Conservation (phyloP, 1,284 basidiomycete genomes). For the Rhodotorula sp. region DNA sequence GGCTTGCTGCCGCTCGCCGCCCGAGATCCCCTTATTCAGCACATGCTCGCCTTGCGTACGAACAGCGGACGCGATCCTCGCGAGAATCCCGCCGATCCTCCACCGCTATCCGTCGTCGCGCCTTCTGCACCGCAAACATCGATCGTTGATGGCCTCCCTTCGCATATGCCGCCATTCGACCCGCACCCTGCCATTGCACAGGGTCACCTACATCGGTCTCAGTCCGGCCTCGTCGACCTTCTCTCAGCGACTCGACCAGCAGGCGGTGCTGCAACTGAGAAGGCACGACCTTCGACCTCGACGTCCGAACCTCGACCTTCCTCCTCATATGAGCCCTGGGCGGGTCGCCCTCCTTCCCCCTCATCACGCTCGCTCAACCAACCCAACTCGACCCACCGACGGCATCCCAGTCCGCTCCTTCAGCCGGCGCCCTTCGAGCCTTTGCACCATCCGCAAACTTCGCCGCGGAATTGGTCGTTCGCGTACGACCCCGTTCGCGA, state of each 20-base stretch:
- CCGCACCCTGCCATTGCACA: neutral
- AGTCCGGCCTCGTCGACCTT: neutral
- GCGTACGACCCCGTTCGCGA: conserved; percentile 4
- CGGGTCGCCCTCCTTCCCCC: neutral
- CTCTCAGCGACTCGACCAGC: neutral
- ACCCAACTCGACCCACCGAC: neutral
- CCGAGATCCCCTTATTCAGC: conserved; percentile 34
- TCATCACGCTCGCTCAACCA: neutral
- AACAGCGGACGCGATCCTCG: conserved; percentile 18
- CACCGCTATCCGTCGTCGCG: neutral
- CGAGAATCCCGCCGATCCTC: neutral
- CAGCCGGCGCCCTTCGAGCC: neutral
- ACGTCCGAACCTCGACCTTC: neutral
- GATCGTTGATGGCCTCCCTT: neutral
- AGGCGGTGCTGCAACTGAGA: neutral
- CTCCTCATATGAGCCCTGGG: neutral
- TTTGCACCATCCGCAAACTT: neutral
- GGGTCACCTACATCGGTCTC: neutral
- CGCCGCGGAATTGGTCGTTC: neutral
- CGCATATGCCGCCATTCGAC: neutral
- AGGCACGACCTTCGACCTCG: neutral
- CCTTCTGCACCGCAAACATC: no score
- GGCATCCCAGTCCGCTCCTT: no score
- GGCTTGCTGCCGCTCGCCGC: conserved; percentile 31
- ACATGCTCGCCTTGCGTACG: conserved; percentile 29